Percentiles rank a stretch among this genome's conserved stretches.
These are phyloP conservation scores for Spathaspora boniae DNA, from an alignment of 805 yeast species.

Conservation along the genomic window DNA sequence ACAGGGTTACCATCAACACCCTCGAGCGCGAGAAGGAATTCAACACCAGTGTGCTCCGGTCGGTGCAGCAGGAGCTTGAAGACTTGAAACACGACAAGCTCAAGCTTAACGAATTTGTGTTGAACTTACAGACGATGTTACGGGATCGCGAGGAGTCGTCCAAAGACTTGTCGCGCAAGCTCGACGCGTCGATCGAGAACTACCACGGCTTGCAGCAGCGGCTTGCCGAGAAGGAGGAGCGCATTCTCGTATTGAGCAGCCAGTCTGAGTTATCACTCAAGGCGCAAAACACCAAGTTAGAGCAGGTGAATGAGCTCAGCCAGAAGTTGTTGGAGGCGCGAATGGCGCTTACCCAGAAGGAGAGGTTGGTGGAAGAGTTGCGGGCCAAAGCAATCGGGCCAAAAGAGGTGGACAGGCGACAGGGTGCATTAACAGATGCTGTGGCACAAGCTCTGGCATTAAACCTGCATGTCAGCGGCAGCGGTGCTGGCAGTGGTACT, in stretches of 20 bases:
- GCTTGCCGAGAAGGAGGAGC: constrained; percentile 52
- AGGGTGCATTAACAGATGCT: too few species aligned
- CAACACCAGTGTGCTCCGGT: constrained; percentile 45
- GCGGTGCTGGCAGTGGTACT: not conserved
- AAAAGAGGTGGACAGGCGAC: constrained; percentile 17
- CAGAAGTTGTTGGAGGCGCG: constrained; percentile 41
- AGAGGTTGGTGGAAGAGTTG: constrained; percentile 35
- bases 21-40: constrained; percentile 53
- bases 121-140: constrained; percentile 58
- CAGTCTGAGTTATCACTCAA: constrained; percentile 55
- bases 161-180: constrained; percentile 46
- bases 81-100: constrained; percentile 56
- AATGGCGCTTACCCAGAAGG: constrained; percentile 41
- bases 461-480: constrained; percentile 14
- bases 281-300: constrained; percentile 50
- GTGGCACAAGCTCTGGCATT: too few species aligned
- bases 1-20: constrained; percentile 44
- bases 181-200: constrained; percentile 46
- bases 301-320: constrained; percentile 55
- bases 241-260: constrained; percentile 46
- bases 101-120: constrained; percentile 52
- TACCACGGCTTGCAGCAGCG: constrained; percentile 43
- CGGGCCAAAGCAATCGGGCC: constrained; percentile 24
- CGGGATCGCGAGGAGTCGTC: constrained; percentile 57
- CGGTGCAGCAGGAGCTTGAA: constrained; percentile 51